Base-by-base conservation (phyloP, 768 basidiomycete genomes). In the Termitomyces sp. region DNA sequence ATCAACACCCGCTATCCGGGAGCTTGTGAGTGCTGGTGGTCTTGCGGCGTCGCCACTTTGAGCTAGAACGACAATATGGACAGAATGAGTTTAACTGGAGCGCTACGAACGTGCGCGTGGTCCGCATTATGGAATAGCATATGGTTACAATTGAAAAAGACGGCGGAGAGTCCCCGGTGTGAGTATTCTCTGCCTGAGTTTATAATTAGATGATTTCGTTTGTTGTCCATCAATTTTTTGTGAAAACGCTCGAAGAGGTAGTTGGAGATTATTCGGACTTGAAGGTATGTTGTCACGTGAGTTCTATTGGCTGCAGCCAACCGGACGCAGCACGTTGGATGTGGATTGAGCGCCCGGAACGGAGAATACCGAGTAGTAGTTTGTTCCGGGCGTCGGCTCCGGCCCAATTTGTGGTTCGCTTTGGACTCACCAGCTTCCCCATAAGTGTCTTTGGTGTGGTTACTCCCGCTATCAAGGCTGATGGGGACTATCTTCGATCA, bases 361-460 rank as follows among this genome's bases (percentile, higher is more conserved):
- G 42, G 51, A 53, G 17, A 43, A 38, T 35, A 22, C 51, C 40
- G 51, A 44, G 6, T 14, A 44, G 6, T 14, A 2, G 2, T 43
- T 53, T 53, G 51, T 53, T 53, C 51, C 51, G 51, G n/a, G 41
- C 2, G 6, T n/a, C 51, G 35, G 26, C 42, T 44, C 42, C 51
- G 41, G 51, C n/a, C 50, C 50, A 32, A 10, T 51, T n/a, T 30
- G 35, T 51, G 50, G 49, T 17, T 49, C 35, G n/a, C n/a, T n/a
- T n/a, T n/a, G n/a, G n/a, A n/a, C n/a, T n/a, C n/a, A n/a, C n/a
- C n/a, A n/a, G n/a, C n/a, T n/a, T 32, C 21, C 21, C 32, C 30
- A 41, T 41, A 37, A 49, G 48, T n/a, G n/a, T n/a, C n/a, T n/a
- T n/a, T n/a, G n/a, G n/a, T n/a, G n/a, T n/a, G n/a, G n/a, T n/a